Conservation (phyloP, 495 filamentous ascomycete genomes). For the Elasticomyces elasticus region DNA sequence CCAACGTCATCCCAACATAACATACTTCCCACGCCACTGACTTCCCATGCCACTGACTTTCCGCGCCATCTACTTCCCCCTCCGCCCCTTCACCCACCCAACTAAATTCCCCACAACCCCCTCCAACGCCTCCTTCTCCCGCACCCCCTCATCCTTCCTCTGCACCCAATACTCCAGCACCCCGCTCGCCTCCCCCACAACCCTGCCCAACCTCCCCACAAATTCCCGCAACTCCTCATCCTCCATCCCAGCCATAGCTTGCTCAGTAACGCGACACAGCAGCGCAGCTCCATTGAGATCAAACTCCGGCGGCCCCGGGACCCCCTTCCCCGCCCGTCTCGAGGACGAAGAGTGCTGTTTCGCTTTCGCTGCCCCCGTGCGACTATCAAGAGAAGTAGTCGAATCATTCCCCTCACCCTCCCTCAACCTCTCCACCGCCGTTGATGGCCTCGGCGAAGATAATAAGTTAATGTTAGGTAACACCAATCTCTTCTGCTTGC, state of each 20-base stretch:
- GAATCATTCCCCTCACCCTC: constrained; percentile 41
- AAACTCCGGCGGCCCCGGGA: constrained; percentile 59
- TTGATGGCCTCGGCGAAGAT: constrained; percentile 36
- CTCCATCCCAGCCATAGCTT: constrained; percentile 65
- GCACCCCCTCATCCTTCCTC: constrained; percentile 68
- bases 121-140: constrained; percentile 93
- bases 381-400: constrained; percentile 30
- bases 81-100: constrained; percentile 78
- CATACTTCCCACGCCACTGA: too few species aligned
- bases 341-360: constrained; percentile 38
- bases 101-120: constrained; percentile 97
- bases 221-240: constrained; percentile 65
- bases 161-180: constrained; percentile 86
- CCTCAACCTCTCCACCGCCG: constrained; percentile 42
- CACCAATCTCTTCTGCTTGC: constrained; percentile 95
- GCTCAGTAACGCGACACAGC: constrained; percentile 72
- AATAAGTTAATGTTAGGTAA: constrained; percentile 64
- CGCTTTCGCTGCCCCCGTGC: constrained; percentile 33
- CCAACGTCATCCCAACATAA: too few species aligned
- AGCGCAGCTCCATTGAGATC: constrained; percentile 70
- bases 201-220: constrained; percentile 56
- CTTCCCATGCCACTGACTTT: background rate
- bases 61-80: constrained; percentile 3
- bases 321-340: constrained; percentile 36
- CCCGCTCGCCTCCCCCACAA: constrained; percentile 57